Evolutionary conservation across 2,329 filamentous ascomycete genomes (phyloP).

Genomic region (Cordyceps tenuipes): DNA sequence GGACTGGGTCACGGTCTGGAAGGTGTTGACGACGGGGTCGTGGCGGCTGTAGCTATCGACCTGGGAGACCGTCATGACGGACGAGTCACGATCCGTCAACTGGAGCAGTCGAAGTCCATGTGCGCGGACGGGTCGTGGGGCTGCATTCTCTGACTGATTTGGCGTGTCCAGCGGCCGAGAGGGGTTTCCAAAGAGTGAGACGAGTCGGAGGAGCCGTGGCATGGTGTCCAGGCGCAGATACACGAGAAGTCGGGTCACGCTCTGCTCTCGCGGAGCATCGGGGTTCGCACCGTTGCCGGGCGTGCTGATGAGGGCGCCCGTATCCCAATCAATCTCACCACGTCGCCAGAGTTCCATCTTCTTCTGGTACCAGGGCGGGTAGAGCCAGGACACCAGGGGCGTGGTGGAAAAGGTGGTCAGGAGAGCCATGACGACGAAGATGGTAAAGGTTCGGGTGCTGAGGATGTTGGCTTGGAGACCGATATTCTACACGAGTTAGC

Average conservation of each 20-base stretch:
- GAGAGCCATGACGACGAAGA: constrained; percentile 90
- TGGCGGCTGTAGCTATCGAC: constrained; percentile 61
- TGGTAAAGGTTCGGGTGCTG: constrained; percentile 75
- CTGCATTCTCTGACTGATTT: constrained; percentile 14
- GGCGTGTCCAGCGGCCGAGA: constrained; percentile 16
- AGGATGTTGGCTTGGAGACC: constrained; percentile 77
- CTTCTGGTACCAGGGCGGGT: constrained; percentile 55
- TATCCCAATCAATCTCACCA: constrained; percentile 82
- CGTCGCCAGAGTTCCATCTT: constrained; percentile 54
- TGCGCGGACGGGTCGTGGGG: constrained; percentile 48
- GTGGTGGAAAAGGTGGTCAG: constrained; percentile 80
- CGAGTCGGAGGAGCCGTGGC: constrained; percentile 71
- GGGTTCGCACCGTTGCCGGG: constrained; percentile 11
- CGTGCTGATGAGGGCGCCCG: constrained; percentile 30
- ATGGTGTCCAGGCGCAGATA: constrained; percentile 81
- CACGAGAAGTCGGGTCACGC: constrained; percentile 50
- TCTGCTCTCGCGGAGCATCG: not conserved
- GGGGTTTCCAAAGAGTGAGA: constrained; percentile 62
- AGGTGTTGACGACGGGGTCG: constrained; percentile 86
- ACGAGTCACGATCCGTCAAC: constrained; percentile 85
- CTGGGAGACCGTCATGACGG: constrained; percentile 89
- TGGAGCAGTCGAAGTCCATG: constrained; percentile 82
- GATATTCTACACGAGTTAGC: constrained; percentile 43
- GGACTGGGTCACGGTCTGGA: constrained; percentile 81
- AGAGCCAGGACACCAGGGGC: constrained; percentile 63